Base-by-base conservation (phyloP, 106 monocot species). In the Apostasia ramifera region DNA sequence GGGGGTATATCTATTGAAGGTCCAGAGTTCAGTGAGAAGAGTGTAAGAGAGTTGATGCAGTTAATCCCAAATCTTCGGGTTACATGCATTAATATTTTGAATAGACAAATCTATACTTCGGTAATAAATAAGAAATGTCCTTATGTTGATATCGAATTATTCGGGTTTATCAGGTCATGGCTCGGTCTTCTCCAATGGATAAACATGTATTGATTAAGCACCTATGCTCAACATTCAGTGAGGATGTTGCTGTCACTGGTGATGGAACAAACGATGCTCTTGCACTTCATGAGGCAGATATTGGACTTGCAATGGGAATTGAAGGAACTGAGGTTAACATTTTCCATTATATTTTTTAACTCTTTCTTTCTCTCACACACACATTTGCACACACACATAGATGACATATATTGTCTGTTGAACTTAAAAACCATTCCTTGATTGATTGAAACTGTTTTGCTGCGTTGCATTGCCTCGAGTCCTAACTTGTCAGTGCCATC, bases 261-360 rank as follows among this genome's bases (percentile, higher is more conserved):
- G 73, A 74, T 74, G 73, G 73, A 2, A 74, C 73, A 55, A 74
- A 74, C 48, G 73, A 74, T 74, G 73, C 73, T 66, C 73, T 64
- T 46, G 73, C 73, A 38, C 66, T 74, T 66, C 73, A 74, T 53
- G 73, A 74, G 73, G 73, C 73, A 4, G 73, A 74, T 47, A 74
- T 74, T 55, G 73, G 73, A 55, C 73, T 74, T 55, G 73, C 73
- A 46, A 74, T 74, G 73, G 73, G 73, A 12, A 66, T 74, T 55
- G 73, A 65, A 56, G 73, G 73, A 13, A 74, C 73, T 53, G 70
- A 76, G 76, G 76, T 75, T 49, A 43, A 39, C 3, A 3, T 40
- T 15, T 61, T 61, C 41, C 7, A 15, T 59, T 1, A 2, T 53
- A 53, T 53, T 11, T 7, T 5, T 7, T 5, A 5, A 53, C 53